These are phyloP conservation scores for Hippophae gyantsensis DNA, from an alignment of 306 rosid genomes.

Conservation along the genomic window DNA sequence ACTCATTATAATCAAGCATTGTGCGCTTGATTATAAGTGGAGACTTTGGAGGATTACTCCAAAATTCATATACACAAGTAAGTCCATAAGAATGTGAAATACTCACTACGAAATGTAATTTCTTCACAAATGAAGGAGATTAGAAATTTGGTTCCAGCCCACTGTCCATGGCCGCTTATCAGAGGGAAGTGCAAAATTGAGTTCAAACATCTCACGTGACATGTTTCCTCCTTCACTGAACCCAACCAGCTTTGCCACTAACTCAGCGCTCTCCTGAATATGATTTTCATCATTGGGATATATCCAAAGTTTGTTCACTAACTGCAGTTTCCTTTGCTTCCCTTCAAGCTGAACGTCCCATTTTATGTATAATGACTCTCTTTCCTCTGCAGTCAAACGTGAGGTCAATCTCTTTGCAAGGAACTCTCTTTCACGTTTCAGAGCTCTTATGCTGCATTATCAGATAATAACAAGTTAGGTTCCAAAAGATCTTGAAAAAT, in stretches of 20 bases:
- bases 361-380: constrained; percentile 70
- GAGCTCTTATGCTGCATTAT: constrained; percentile 58
- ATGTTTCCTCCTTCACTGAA: constrained; percentile 83
- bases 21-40: constrained; percentile 3
- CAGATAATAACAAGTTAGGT: not conserved
- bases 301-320: constrained; percentile 87
- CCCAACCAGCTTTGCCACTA: constrained; percentile 93
- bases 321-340: constrained; percentile 80
- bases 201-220: constrained; percentile 96
- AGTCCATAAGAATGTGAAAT: constrained; percentile 9
- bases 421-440: constrained; percentile 86
- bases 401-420: constrained; percentile 85
- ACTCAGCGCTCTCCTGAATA: constrained; percentile 86
- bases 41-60: constrained; percentile 24
- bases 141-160: constrained; percentile 85
- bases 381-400: constrained; percentile 70
- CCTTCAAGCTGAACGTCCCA: constrained; percentile 97
- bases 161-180: constrained; percentile 79
- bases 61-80: constrained; percentile 34
- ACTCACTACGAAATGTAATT: constrained; percentile 24
- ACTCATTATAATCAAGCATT: not conserved
- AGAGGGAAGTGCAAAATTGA: constrained; percentile 79
- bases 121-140: constrained; percentile 60
- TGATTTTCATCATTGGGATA: constrained; percentile 74
- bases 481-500: not conserved